Evolutionary conservation across 176 grass and related monocot species (phyloP), one percentile per base, ranked within the genome.

Genomic region (Musa acuminata): DNA sequence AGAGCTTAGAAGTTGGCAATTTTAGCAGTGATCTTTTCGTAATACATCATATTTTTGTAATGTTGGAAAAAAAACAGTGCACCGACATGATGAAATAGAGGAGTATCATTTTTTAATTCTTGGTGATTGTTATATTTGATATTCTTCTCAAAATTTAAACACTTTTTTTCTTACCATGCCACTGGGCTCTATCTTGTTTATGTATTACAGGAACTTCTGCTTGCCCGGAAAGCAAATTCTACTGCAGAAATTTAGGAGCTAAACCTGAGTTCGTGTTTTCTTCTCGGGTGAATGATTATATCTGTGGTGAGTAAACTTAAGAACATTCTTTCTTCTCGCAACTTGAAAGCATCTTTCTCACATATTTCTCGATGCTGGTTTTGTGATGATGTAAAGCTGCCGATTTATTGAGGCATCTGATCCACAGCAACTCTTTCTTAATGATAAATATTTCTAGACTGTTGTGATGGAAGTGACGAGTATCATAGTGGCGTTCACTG

Each of bases 391-490:
- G 35, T 43, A 43, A 43, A 43, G 35, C 35, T 43, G 35, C 35
- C 35, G 35, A 43, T 43, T 43, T 43, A 43, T 43, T 43, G 35
- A 43, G 35, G 35, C 4, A 43, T 43, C 35, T 43, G 35, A 43
- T 43, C 35, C 20, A 53, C 71, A 24, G 1, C 2, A 25, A 24
- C 16, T 53, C 6, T 55, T 73, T 53, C 71, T 62, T 84, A 4
- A 22, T 63, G 74, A 62, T 16, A 19, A 14, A 9, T 82, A 52
- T 64, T 13, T 87, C 13, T 75, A 99, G 90, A 97, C 83, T 97
- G 94, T 62, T 97, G 94, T 75, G 94, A 97, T 83, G 90, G 94
- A 83, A 97, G 94, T 72, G 94, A 97, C 66, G 94, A 97, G 67
- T 87, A 93, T 48, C 84, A 89, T 59, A 91, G 82, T 78, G 90